These are phyloP conservation scores for Saccharomyces pastorianus DNA, from an alignment of 1,139 yeast genomes.

Conservation along the genomic window DNA sequence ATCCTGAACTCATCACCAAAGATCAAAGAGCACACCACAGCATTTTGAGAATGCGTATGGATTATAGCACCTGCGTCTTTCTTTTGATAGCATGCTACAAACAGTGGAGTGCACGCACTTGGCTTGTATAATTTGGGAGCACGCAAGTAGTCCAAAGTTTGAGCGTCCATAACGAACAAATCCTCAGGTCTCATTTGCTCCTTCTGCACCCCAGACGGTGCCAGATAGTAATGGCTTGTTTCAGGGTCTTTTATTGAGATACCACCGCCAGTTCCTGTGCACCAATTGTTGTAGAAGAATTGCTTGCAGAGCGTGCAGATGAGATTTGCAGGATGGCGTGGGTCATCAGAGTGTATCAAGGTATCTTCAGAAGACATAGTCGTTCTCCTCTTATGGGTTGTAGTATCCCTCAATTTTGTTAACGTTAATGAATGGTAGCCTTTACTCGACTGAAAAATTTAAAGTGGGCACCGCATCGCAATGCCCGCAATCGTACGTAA, in stretches of 20 bases:
- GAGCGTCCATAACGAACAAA: slow-evolving; percentile 65
- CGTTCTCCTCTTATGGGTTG: not conserved
- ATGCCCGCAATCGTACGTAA: not conserved
- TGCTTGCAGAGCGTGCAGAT: slow-evolving; percentile 74
- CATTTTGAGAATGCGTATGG: slow-evolving; percentile 87
- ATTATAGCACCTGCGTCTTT: slow-evolving; percentile 87
- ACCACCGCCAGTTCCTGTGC: slow-evolving; percentile 95
- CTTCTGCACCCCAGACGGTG: slow-evolving; percentile 94
- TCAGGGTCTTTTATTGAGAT: slow-evolving; percentile 64
- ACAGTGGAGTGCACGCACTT: slow-evolving; percentile 87
- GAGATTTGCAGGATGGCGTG: slow-evolving; percentile 73
- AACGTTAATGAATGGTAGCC: not conserved
- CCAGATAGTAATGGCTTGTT: slow-evolving; percentile 39
- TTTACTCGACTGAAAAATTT: not conserved
- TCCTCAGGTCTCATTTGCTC: slow-evolving; percentile 78
- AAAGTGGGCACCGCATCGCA: not conserved
- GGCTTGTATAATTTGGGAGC: slow-evolving; percentile 68
- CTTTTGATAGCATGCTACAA: slow-evolving; percentile 63
- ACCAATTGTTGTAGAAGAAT: slow-evolving; percentile 82
- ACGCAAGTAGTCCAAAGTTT: slow-evolving; percentile 39
- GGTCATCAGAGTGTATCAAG: slow-evolving; percentile 42
- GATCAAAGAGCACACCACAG: slow-evolving; percentile 71
- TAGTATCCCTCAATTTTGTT: too few relatives aligned
- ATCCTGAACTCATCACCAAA: slow-evolving; percentile 67
- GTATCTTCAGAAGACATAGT: slow-evolving; percentile 19